These are phyloP conservation scores for Podila horticola DNA, from an alignment of 192 early-diverging fungal genomes.

Conservation along the genomic window DNA sequence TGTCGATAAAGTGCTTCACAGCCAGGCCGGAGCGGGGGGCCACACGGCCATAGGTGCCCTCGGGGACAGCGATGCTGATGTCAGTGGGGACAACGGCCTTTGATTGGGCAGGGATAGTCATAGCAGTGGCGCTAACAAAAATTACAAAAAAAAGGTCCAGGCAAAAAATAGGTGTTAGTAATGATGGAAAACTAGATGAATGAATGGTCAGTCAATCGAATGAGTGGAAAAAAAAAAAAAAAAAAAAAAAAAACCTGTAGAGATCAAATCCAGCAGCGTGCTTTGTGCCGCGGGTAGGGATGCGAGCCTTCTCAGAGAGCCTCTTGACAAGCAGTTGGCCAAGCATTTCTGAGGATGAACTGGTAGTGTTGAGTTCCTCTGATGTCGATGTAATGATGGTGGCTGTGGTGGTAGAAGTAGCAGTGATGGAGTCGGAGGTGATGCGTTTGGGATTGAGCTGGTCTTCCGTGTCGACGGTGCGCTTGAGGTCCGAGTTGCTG, in stretches of 20 bases:
- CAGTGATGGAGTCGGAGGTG: neutral
- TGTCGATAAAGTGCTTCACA: slow-evolving; percentile 89
- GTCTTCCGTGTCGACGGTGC: slow-evolving; percentile 12
- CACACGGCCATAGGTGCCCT: slow-evolving; percentile 93
- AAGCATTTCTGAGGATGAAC: slow-evolving; percentile 12
- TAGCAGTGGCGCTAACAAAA: slow-evolving; percentile 59
- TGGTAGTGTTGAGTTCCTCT: neutral
- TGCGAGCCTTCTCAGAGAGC: slow-evolving; percentile 72
- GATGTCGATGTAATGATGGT: neutral
- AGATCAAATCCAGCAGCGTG: slow-evolving; percentile 96
- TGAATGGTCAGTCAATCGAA: neutral
- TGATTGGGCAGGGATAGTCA: slow-evolving; percentile 79
- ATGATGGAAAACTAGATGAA: neutral
- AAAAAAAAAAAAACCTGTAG: slow-evolving; percentile 63
- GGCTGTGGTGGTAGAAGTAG: neutral
- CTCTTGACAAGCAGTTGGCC: slow-evolving; percentile 73
- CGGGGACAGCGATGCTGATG: slow-evolving; percentile 84
- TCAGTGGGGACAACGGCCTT: slow-evolving; percentile 88
- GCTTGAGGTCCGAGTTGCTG: slow-evolving; percentile 22
- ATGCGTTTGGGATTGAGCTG: slow-evolving; percentile 15
- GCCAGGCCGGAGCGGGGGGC: slow-evolving; percentile 95
- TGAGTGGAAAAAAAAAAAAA: slow-evolving; percentile 18
- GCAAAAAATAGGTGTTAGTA: neutral
- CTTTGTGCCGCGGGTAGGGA: slow-evolving; percentile 85
- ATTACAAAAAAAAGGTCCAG: neutral